Evolutionary conservation across 495 filamentous ascomycete genomes (phyloP).

Genomic region (Neurospora africana): DNA sequence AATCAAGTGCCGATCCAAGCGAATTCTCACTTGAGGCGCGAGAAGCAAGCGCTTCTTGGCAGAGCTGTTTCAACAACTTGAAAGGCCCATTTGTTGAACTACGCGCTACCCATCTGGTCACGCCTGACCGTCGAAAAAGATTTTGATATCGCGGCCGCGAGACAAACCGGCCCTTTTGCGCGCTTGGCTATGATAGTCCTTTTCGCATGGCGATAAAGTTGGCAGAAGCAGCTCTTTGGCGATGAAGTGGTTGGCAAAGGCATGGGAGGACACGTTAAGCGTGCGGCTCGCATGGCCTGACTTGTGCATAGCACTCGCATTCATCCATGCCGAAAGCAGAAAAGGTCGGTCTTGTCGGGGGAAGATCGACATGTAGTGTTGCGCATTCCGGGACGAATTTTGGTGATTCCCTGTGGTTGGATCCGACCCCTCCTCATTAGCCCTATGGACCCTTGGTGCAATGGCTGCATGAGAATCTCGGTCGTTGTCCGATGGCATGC

Average conservation of each 20-base stretch:
- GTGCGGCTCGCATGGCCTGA: background rate
- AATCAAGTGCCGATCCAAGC: background rate
- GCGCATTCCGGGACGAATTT: background rate
- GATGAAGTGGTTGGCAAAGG: background rate
- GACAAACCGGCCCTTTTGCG: background rate
- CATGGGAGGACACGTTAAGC: background rate
- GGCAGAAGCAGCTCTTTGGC: background rate
- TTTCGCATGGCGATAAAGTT: background rate
- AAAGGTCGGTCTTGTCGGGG: background rate
- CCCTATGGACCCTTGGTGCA: slow-evolving; percentile 2
- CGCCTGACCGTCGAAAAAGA: background rate
- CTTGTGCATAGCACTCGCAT: background rate
- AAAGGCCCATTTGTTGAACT: background rate
- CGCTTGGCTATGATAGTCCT: background rate
- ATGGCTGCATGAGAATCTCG: slow-evolving; percentile 1
- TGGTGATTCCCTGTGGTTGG: slow-evolving; percentile 2
- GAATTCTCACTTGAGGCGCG: background rate
- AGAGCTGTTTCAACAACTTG: background rate
- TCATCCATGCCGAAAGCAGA: background rate
- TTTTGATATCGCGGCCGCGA: background rate
- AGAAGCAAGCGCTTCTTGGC: background rate
- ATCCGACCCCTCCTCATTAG: background rate
- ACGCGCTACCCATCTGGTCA: background rate
- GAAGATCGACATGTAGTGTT: background rate
- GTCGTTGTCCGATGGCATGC: background rate